Evolutionary conservation across 495 filamentous ascomycete genomes (phyloP), one percentile per base, ranked within the genome.

Genomic region (Tuber indicum): DNA sequence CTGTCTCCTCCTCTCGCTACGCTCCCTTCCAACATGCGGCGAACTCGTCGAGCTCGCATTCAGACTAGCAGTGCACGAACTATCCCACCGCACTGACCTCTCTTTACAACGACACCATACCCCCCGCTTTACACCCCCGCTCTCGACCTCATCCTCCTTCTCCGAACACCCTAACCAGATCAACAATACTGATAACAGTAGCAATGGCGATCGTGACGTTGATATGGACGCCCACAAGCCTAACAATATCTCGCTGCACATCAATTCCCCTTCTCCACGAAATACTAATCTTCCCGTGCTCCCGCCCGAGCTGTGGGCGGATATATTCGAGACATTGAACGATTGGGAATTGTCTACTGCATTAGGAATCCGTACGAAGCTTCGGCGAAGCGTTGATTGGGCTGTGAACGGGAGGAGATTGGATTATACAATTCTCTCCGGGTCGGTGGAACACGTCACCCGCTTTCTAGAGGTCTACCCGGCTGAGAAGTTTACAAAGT

Each of bases 301-400:
- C 0, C 94, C 94, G 0, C 89, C 92, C 0, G 94, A 98, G 84
- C 87, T 98, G 41, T 97, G 94, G 94, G 89, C 92, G 43, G 91
- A 92, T 71, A 91, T 98, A 41, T 90, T 98, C 66, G 91, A 96
- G 79, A 90, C 91, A 78, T 87, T 93, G 23, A 89, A 89, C 23
- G 94, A 98, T 83, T 98, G 94, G 94, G 94, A 97, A 84, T 87
- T 94, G 4, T 91, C 94, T 23, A 91, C 88, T 72, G 90, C 92
- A 3, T 87, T 98, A 19, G 90, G 93, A 73, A 87, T 98, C 66
- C 92, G 91, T 79, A 92, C 93, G 7, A 93, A 87, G 70, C 85
- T 97, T 10, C 87, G 89, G 23, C 89, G 91, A 45, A 94, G 94
- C 3, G 81, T 86, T 23, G 90, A 93, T 82, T 98, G 94, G 94